A percentile compares a stretch with the other conserved stretches of the same genome.
Conservation (phyloP, 176 grass and related monocot genomes). For the Thinopyrum elongatum region DNA sequence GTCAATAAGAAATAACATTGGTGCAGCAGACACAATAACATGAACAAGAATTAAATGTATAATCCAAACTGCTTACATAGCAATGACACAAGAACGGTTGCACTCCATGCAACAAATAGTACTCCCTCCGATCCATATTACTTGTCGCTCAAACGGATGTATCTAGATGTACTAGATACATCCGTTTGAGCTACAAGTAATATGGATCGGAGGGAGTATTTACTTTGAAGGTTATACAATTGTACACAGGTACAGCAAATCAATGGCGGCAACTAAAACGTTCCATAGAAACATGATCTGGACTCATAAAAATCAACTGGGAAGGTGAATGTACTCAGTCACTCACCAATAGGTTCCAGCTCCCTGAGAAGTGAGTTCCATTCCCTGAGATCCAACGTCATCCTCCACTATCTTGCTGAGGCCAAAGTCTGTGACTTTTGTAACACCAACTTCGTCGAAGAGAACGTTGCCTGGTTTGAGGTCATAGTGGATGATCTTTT, state of each 20-base stretch:
- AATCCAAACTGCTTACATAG: background rate
- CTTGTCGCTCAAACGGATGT: no score
- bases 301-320: constrained; percentile 7
- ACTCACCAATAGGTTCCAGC: constrained; percentile 98
- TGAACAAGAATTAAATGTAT: background rate
- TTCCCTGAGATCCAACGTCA: constrained; percentile 99
- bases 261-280: constrained; percentile 25
- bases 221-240: constrained; percentile 12
- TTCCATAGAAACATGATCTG: constrained; percentile 2
- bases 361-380: constrained; percentile 99
- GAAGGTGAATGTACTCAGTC: constrained; percentile 47
- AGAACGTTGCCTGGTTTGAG: constrained; percentile 98
- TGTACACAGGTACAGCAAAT: constrained; percentile 13
- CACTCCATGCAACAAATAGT: background rate
- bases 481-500: constrained; percentile 99
- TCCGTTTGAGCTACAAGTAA: no score
- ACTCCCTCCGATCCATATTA: no score
- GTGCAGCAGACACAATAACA: background rate
- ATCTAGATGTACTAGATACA: no score
- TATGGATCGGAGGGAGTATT: background rate
- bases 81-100: background rate
- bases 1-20: constrained; percentile 7
- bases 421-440: constrained; percentile 99
- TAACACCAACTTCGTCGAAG: constrained; percentile 89
- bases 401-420: constrained; percentile 99